Evolutionary conservation across 345 rosid species (phyloP).

Genomic region (Passiflora organensis): DNA sequence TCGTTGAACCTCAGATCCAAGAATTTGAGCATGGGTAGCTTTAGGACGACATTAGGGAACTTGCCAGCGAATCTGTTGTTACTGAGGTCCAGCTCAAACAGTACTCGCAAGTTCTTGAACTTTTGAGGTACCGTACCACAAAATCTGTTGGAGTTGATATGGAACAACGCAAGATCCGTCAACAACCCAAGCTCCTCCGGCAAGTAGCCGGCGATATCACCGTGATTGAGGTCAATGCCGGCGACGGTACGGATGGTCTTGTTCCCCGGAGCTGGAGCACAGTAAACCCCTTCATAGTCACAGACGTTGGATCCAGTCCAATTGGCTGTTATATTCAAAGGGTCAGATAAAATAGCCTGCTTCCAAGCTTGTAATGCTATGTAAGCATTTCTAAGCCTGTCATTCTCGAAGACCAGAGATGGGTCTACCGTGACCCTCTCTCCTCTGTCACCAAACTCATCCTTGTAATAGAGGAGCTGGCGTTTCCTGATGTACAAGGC

Average conservation of each 20-base stretch:
- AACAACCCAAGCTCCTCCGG: slow-evolving; percentile 23
- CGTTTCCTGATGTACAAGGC: slow-evolving; percentile 60
- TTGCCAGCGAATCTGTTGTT: slow-evolving; percentile 23
- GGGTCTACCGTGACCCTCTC: slow-evolving; percentile 58
- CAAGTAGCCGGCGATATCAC: slow-evolving; percentile 22
- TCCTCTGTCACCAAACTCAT: slow-evolving; percentile 83
- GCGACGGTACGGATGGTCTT: slow-evolving; percentile 11
- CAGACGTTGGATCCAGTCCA: slow-evolving; percentile 24
- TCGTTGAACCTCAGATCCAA: slow-evolving; percentile 25
- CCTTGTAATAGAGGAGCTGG: slow-evolving; percentile 87
- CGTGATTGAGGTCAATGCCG: slow-evolving; percentile 28
- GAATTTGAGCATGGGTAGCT: slow-evolving; percentile 13
- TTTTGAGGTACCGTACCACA: slow-evolving; percentile 18
- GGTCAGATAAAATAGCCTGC: slow-evolving; percentile 20
- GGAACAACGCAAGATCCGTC: slow-evolving; percentile 22
- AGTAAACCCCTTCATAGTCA: slow-evolving; percentile 11
- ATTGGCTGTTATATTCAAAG: slow-evolving; percentile 9
- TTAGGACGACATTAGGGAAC: slow-evolving; percentile 17
- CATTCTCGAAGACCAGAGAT: slow-evolving; percentile 15
- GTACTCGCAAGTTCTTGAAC: slow-evolving; percentile 7
- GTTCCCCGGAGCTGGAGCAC: slow-evolving; percentile 17
- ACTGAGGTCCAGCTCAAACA: slow-evolving; percentile 25
- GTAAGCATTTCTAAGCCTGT: slow-evolving; percentile 18
- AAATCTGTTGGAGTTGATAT: slow-evolving; percentile 26
- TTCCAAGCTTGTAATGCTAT: slow-evolving; percentile 27